phyloP scores from a whole-genome alignment of 257 asterid species.

The Scutellaria minor region DNA sequence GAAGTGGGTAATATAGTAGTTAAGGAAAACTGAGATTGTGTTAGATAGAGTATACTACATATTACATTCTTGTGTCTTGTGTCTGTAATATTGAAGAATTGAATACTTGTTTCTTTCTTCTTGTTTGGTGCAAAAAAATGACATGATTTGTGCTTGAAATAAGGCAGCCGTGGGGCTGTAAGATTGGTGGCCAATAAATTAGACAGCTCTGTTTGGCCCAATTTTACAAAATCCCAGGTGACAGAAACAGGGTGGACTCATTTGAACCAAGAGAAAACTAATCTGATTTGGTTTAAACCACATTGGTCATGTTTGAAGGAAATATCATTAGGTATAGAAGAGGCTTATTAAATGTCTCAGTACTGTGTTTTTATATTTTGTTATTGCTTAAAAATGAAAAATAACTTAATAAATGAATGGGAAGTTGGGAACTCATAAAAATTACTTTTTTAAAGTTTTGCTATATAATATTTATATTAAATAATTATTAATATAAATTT shows the following conservation, averaged over 20 bases:
- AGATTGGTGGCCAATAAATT: slow-evolving; percentile 34
- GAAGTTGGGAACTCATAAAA: no score
- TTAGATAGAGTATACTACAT: slow-evolving; percentile 16
- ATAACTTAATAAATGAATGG: no score
- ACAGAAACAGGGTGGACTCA: not conserved
- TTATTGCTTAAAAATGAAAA: no score
- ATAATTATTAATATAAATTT: no score
- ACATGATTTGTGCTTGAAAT: slow-evolving; percentile 9
- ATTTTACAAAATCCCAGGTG: slow-evolving; percentile 41
- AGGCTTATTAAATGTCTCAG: no score
- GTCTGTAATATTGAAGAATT: slow-evolving; percentile 7
- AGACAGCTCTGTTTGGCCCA: slow-evolving; percentile 40
- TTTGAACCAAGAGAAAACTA: slow-evolving; percentile 4
- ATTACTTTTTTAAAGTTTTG: no score
- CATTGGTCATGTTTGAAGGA: not conserved
- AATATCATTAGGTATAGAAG: not conserved
- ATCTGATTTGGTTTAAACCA: not conserved
- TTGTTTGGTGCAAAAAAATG: not conserved
- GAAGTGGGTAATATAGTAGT: not conserved
- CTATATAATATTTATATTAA: no score
- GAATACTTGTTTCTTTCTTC: not conserved
- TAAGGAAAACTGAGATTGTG: not conserved
- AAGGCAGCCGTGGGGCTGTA: slow-evolving; percentile 25
- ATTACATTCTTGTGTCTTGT: slow-evolving; percentile 29
- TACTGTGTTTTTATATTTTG: no score